Percentiles rank a stretch among this genome's conserved stretches.
phyloP scores from a whole-genome alignment of 2,329 filamentous ascomycete species.

The Rhinocladiella similis region DNA sequence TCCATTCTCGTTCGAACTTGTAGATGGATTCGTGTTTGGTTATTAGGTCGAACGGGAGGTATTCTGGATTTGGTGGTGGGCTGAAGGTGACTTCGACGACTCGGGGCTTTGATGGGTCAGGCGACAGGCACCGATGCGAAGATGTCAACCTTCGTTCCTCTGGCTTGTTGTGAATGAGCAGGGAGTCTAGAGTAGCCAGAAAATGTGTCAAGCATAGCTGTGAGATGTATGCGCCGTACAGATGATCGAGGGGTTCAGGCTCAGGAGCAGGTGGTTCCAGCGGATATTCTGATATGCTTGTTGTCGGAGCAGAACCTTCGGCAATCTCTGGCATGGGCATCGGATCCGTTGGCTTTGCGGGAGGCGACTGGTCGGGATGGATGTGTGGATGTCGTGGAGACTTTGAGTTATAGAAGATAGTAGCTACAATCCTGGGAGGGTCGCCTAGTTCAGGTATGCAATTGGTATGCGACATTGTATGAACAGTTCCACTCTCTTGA shows the following conservation, averaged over 20 bases:
- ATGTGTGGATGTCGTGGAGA: slow-evolving; percentile 45
- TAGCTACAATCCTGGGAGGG: slow-evolving; percentile 47
- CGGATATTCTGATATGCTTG: slow-evolving; percentile 53
- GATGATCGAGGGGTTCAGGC: slow-evolving; percentile 55
- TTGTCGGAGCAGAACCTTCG: slow-evolving; percentile 50
- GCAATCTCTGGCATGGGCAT: slow-evolving; percentile 43
- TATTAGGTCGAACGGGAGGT: slow-evolving; percentile 63
- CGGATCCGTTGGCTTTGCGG: slow-evolving; percentile 37
- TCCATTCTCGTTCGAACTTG: slow-evolving; percentile 85
- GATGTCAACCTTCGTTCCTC: slow-evolving; percentile 49
- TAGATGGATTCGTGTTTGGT: slow-evolving; percentile 79
- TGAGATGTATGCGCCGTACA: slow-evolving; percentile 56
- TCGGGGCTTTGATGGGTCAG: slow-evolving; percentile 39
- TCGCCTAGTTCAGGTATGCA: slow-evolving; percentile 40
- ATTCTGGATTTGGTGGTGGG: slow-evolving; percentile 49
- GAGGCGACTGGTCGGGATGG: slow-evolving; percentile 49
- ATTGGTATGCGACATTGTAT: slow-evolving; percentile 47
- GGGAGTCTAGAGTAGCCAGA: slow-evolving; percentile 51
- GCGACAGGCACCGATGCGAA: slow-evolving; percentile 49
- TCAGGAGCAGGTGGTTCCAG: slow-evolving; percentile 56
- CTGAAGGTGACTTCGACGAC: slow-evolving; percentile 56
- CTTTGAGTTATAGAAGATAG: slow-evolving; percentile 50
- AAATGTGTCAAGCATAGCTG: slow-evolving; percentile 59
- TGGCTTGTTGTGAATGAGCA: slow-evolving; percentile 36
- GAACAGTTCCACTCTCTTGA: slow-evolving; percentile 47